Evolutionary conservation across 345 rosid genomes (phyloP).

Genomic region (Salix brachista): DNA sequence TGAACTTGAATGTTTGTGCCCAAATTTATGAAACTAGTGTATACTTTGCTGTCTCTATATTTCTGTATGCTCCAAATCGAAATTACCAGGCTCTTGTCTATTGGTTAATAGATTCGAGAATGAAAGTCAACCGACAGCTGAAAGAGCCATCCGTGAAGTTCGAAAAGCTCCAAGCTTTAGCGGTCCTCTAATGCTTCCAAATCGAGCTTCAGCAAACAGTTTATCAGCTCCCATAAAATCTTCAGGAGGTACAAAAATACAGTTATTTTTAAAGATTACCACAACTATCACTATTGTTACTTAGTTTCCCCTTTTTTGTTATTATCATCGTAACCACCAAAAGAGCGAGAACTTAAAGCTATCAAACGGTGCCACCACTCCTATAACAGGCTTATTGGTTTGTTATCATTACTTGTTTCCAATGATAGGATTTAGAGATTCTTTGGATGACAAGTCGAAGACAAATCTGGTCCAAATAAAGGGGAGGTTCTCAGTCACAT

Average conservation of each 20-base stretch:
- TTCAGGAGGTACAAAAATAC: constrained; percentile 62
- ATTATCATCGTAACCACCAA: neutral
- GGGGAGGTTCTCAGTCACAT: constrained; percentile 97
- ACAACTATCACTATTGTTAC: neutral
- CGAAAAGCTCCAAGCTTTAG: constrained; percentile 88
- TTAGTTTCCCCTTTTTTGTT: neutral
- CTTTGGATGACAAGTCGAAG: constrained; percentile 88
- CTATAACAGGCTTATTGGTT: neutral
- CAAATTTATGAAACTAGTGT: neutral
- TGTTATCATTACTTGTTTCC: neutral
- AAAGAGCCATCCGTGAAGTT: constrained; percentile 41
- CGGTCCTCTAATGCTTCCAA: constrained; percentile 94
- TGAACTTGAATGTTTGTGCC: neutral
- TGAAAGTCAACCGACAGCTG: constrained; percentile 46
- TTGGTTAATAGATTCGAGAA: constrained; percentile 51
- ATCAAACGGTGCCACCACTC: neutral
- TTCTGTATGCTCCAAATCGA: constrained; percentile 7
- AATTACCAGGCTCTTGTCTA: constrained; percentile 2
- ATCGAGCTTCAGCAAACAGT: constrained; percentile 95
- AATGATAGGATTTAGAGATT: constrained; percentile 80
- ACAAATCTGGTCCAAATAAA: constrained; percentile 88
- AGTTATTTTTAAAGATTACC: constrained; percentile 3
- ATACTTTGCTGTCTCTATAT: neutral
- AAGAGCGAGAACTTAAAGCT: neutral
- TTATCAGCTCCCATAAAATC: constrained; percentile 95